Evolutionary conservation across 345 rosid genomes (phyloP), one percentile per base, ranked within the genome.

Genomic region (Odontarrhena argentea): DNA sequence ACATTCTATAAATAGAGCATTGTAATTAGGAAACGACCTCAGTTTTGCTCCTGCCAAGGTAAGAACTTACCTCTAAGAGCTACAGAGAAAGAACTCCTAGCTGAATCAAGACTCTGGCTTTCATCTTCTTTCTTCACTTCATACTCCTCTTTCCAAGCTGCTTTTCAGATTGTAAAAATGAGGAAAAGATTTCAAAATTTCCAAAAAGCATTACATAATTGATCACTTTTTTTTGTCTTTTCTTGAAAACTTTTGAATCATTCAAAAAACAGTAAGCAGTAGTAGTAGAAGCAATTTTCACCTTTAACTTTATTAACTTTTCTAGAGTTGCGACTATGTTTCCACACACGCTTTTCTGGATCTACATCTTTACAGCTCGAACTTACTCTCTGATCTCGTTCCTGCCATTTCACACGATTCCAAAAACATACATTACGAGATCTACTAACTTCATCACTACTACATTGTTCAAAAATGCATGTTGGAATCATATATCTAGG

Each of bases 21-120:
- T 22, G 8, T 48, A 2, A 50, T 61, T 63, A 18, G 22, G 22
- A 22, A 61, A 18, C 35, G 6, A 5, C 4, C 14, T 34, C 8
- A 12, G 42, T 25, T 51, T 4, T 37, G 42, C 50, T 42, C 41
- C 18, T 40, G 0, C 57, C 34, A 69, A 64, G 37, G 41, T 24
- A 1, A 45, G 52, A 43, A 14, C 22, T 52, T 11, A 91, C 99
- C 99, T 91, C 85, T 83, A 66, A 88, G 82, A 64, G 96, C 91
- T 47, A 83, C 77, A 78, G 97, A 88, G 72, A 91, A 91, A 30
- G 97, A 91, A 77, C 79, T 91, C 64, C 97, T 87, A 5, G 92
- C 95, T 37, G 97, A 88, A 75, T 84, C 92, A 40, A 73, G 55
- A 18, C 77, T 78, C 45, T 76, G 83, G 54, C 30, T 73, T 44